Evolutionary conservation across 2,329 filamentous ascomycete genomes (phyloP).

Genomic region (Calonectria ilicicola): DNA sequence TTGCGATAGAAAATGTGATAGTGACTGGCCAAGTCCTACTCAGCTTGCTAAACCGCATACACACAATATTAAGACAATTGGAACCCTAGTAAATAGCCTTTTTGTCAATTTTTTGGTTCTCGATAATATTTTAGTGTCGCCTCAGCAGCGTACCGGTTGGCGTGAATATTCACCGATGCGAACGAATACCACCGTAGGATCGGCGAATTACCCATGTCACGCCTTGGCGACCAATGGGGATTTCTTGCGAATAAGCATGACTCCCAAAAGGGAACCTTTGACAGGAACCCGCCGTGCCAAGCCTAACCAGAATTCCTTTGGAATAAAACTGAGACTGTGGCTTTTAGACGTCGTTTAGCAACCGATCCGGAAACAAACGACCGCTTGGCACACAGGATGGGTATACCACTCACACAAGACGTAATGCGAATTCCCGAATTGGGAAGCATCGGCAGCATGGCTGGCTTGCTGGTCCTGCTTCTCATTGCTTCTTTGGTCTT

Average conservation of each 20-base stretch:
- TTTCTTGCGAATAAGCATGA: background rate
- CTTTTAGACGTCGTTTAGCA: background rate
- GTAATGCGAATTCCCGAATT: background rate
- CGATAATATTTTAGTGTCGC: background rate
- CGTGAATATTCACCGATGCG: background rate
- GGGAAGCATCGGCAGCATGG: too few relatives aligned
- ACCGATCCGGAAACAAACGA: background rate
- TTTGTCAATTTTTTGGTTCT: background rate
- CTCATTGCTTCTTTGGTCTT: background rate
- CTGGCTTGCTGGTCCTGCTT: background rate
- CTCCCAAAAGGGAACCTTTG: background rate
- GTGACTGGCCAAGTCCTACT: background rate
- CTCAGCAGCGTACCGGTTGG: background rate
- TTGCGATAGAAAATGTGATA: background rate
- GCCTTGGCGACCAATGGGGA: background rate
- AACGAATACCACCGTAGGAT: background rate
- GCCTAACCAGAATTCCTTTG: background rate
- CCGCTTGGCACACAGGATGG: background rate
- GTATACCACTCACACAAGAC: background rate
- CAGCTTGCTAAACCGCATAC: background rate
- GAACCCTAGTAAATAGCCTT: background rate
- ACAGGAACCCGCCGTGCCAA: background rate
- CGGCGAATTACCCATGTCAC: background rate
- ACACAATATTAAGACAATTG: background rate
- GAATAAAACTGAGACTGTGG: background rate